phyloP scores from a whole-genome alignment of 192 early-diverging fungal genomes.

The Geranomyces michiganensis region DNA sequence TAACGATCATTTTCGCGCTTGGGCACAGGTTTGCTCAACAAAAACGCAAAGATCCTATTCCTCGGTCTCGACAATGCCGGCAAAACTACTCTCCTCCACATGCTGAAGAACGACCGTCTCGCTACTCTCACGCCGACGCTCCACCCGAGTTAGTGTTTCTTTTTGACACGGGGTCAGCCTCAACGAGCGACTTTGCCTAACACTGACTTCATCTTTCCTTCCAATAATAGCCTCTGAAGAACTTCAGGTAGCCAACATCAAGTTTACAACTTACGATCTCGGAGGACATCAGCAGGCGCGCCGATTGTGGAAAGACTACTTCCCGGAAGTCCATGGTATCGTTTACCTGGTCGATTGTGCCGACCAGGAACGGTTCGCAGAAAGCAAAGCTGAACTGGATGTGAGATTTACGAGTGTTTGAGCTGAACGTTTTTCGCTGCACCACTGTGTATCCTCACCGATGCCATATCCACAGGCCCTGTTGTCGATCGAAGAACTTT shows the following conservation, averaged over 20 bases:
- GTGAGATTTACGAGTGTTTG: constrained; percentile 45
- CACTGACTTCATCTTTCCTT: background rate
- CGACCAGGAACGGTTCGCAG: constrained; percentile 80
- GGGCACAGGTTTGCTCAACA: constrained; percentile 89
- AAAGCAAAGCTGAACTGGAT: constrained; percentile 94
- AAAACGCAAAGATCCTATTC: constrained; percentile 99
- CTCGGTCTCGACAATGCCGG: constrained; percentile 98
- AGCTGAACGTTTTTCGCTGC: background rate
- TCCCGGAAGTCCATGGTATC: constrained; percentile 96
- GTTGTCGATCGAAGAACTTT: constrained; percentile 91
- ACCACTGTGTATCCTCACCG: background rate
- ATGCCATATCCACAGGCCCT: constrained; percentile 44
- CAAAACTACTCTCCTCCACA: constrained; percentile 98
- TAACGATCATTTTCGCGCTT: background rate
- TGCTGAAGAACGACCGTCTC: constrained; percentile 99
- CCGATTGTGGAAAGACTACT: constrained; percentile 98
- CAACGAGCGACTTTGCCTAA: background rate
- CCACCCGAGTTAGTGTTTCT: constrained; percentile 83
- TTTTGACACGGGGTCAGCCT: constrained; percentile 5
- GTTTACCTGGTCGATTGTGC: constrained; percentile 97
- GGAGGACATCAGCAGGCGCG: constrained; percentile 97
- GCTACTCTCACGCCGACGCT: constrained; percentile 92
- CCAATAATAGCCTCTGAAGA: constrained; percentile 93
- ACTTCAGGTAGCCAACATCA: constrained; percentile 93
- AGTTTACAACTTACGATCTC: constrained; percentile 97